These are phyloP conservation scores for Nicotiana sylvestris DNA, from an alignment of 257 asterid genomes.

Conservation along the genomic window DNA sequence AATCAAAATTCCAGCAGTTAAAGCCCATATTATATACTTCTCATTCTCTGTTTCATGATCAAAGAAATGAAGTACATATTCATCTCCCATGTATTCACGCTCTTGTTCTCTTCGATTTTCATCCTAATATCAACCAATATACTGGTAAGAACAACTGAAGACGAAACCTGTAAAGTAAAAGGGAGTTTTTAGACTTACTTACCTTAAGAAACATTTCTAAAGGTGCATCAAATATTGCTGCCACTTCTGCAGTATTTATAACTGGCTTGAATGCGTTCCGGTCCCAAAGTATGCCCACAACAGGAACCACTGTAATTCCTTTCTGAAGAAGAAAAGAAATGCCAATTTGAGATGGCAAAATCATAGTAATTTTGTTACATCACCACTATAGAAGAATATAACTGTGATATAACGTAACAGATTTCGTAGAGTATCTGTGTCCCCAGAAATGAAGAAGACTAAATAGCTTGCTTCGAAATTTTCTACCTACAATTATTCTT, in stretches of 20 bases:
- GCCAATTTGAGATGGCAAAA: too few species aligned
- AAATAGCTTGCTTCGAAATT: not conserved
- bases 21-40: conserved; percentile 64
- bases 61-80: conserved; percentile 67
- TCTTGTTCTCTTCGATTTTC: conserved; percentile 62
- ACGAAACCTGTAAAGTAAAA: not conserved
- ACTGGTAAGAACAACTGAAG: not conserved
- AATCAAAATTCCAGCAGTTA: conserved; percentile 78
- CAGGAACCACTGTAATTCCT: conserved; percentile 62
- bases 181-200: not conserved
- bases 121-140: conserved; percentile 34
- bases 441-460: not conserved
- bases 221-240: conserved; percentile 69
- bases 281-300: conserved; percentile 65
- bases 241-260: conserved; percentile 70
- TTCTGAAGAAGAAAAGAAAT: conserved; percentile 23
- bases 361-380: not conserved
- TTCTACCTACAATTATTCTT: not conserved
- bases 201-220: conserved; percentile 85
- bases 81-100: conserved; percentile 53
- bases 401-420: not conserved
- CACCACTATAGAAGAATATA: not conserved
- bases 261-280: conserved; percentile 39
- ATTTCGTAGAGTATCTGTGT: not conserved
- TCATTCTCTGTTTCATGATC: conserved; percentile 40